Percentiles rank a stretch among this genome's conserved stretches.
These are phyloP conservation scores for Termitomyces sp. DNA, from an alignment of 768 basidiomycete genomes.

Conservation along the genomic window DNA sequence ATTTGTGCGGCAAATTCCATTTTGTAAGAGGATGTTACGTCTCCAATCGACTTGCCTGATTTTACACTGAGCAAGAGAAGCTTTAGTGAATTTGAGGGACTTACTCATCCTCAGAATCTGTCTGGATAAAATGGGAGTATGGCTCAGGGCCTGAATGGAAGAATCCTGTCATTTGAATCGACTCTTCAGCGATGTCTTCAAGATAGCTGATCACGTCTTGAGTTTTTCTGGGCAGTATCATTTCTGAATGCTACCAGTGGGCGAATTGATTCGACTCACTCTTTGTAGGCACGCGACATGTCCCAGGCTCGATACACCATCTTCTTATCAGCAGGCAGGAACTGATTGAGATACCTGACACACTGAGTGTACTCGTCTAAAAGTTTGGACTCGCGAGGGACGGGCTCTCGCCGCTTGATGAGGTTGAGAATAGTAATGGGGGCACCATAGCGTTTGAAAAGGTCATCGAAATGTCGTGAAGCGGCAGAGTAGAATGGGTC, in stretches of 20 bases:
- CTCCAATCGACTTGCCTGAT: constrained; percentile 43
- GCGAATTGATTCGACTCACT: constrained; percentile 38
- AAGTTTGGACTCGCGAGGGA: constrained; percentile 84
- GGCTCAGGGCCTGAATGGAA: constrained; percentile 94
- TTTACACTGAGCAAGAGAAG: neutral
- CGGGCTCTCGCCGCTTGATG: constrained; percentile 79
- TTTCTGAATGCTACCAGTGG: neutral
- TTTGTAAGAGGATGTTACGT: constrained; percentile 72
- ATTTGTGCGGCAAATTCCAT: constrained; percentile 88
- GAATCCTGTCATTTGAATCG: constrained; percentile 85
- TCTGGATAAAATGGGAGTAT: constrained; percentile 59
- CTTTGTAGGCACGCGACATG: constrained; percentile 92
- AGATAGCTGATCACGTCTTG: constrained; percentile 94
- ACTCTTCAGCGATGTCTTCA: constrained; percentile 92
- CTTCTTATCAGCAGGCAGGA: constrained; percentile 77
- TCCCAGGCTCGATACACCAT: constrained; percentile 96
- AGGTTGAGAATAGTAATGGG: constrained; percentile 91
- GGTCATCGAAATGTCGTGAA: constrained; percentile 86
- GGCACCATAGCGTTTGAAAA: constrained; percentile 84
- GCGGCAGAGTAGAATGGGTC: constrained; percentile 96
- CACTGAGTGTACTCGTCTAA: constrained; percentile 90
- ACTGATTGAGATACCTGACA: constrained; percentile 90
- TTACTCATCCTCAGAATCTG: constrained; percentile 36
- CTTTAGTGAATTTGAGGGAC: constrained; percentile 7
- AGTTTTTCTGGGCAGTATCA: constrained; percentile 56